Conservation (phyloP, 495 filamentous ascomycete genomes). For the Aspergillus taichungensis region DNA sequence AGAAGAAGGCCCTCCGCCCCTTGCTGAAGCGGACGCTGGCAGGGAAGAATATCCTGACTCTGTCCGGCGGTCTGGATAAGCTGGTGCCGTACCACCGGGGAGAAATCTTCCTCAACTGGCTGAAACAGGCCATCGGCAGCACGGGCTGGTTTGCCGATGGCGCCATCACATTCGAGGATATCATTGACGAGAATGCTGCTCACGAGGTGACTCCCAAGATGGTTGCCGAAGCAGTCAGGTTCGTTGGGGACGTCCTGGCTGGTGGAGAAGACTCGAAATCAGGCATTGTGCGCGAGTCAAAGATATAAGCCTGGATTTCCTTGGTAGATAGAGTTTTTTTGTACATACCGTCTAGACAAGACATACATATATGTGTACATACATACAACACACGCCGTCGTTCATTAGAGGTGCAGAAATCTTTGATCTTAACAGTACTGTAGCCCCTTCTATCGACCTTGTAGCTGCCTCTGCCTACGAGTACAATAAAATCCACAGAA, state of each 20-base stretch:
- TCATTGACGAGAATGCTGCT: slow-evolving; percentile 60
- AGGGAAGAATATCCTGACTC: slow-evolving; percentile 68
- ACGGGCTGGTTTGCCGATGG: slow-evolving; percentile 51
- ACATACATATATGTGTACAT: no score
- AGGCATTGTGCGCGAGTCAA: slow-evolving; percentile 32
- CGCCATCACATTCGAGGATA: slow-evolving; percentile 57
- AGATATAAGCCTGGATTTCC: slow-evolving; percentile 19
- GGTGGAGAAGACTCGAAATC: slow-evolving; percentile 8
- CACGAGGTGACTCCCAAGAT: slow-evolving; percentile 69
- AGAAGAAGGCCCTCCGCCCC: slow-evolving; percentile 32
- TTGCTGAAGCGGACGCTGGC: slow-evolving; percentile 41
- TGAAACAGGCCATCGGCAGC: slow-evolving; percentile 50
- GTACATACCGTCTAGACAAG: no score
- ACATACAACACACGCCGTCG: no score
- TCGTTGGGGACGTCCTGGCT: slow-evolving; percentile 46
- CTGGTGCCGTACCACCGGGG: slow-evolving; percentile 70
- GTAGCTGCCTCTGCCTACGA: no score
- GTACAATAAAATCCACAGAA: not conserved
- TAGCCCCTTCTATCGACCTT: no score
- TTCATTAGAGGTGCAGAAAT: no score
- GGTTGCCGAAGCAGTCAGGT: slow-evolving; percentile 59
- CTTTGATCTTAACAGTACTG: no score
- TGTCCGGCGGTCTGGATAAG: slow-evolving; percentile 71
- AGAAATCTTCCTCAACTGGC: slow-evolving; percentile 59
- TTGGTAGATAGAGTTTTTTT: slow-evolving; percentile 3